Conservation (phyloP, 225 moss, liverwort and hornwort species). For the Polytrichum formosum region DNA sequence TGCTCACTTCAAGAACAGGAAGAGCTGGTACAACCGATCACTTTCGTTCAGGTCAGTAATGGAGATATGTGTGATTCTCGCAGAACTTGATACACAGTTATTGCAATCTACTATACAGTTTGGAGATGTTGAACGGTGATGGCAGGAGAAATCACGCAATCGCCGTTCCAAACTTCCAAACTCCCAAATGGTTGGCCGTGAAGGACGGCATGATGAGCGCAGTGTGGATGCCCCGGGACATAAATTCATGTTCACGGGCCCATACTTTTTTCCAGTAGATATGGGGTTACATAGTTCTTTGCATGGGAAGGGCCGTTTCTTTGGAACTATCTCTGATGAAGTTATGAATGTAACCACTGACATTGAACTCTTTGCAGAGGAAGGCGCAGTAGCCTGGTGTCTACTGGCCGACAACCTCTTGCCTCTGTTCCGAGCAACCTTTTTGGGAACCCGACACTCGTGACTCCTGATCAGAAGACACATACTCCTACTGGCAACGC, state of each 20-base stretch:
- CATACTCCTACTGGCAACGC: conserved; percentile 3
- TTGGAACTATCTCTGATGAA: too few relatives aligned
- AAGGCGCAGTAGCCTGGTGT: conserved; percentile 80
- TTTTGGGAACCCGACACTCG: conserved; percentile 22
- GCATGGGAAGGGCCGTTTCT: too few relatives aligned
- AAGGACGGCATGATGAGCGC: neutral
- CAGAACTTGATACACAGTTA: neutral
- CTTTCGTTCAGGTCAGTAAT: conserved; percentile 76
- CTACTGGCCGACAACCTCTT: conserved; percentile 52
- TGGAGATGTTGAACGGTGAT: neutral
- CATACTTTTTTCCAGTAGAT: too few relatives aligned
- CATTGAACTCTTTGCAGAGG: conserved; percentile 53
- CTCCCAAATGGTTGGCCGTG: conserved; percentile 6
- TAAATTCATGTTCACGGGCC: too few relatives aligned
- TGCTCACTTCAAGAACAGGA: conserved; percentile 22
- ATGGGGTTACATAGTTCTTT: too few relatives aligned
- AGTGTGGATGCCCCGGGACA: too few relatives aligned
- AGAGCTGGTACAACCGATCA: conserved; percentile 79
- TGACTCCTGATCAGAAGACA: conserved; percentile 16
- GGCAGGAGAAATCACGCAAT: neutral
- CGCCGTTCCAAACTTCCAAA: neutral
- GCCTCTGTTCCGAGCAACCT: conserved; percentile 43
- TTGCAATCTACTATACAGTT: neutral
- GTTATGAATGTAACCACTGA: neutral
- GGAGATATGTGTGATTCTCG: neutral